Evolutionary conservation across 1,284 basidiomycete species (phyloP), one percentile per base, ranked within the genome.

Genomic region (Cutaneotrichosporon dermatis): DNA sequence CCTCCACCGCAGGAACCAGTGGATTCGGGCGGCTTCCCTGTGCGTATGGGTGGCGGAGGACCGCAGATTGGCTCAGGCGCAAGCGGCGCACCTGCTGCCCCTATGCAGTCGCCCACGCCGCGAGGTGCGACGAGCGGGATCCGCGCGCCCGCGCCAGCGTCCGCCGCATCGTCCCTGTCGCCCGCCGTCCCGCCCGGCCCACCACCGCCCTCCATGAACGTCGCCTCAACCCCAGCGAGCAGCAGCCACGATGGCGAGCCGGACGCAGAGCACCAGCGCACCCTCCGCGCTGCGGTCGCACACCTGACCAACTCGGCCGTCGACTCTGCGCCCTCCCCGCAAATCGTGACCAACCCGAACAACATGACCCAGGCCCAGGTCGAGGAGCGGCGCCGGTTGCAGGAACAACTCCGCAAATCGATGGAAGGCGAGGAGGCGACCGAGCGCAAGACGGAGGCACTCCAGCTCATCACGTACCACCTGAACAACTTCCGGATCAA

Each of bases 401-500:
- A 72, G 55, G 66, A 72, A 41, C 64, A 69, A 48, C 54, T 74
- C 42, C 65, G 66, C 34, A 56, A 63, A 53, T 64, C 54, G 12
- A 63, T 74, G 56, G 59, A 66, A 45, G 66, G 67, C 57, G 62
- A 67, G 51, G 54, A 63, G 55, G 65, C 58, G 15, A 55, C 58
- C 4, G 71, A 71, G 43, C 57, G 67, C 42, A 75, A 71, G 58
- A 66, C 66, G 25, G 74, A 75, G 56, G 68, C 73, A 2, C 65
- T 75, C 58, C 71, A 71, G 67, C 61, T 76, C 33, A 71, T 75
- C 57, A 86, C 89, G 60, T 92, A 93, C 74, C 90, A 94, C 71
- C 80, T 94, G 53, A 88, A 92, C 68, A 93, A 94, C 61, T 79
- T 75, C 67, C 71, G 77, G 15, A 66, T 76, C 49, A 80, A 81